Evolutionary conservation across 805 yeast species (phyloP), one percentile per base, ranked within the genome.

Genomic region (Metschnikowia gelsemii): DNA sequence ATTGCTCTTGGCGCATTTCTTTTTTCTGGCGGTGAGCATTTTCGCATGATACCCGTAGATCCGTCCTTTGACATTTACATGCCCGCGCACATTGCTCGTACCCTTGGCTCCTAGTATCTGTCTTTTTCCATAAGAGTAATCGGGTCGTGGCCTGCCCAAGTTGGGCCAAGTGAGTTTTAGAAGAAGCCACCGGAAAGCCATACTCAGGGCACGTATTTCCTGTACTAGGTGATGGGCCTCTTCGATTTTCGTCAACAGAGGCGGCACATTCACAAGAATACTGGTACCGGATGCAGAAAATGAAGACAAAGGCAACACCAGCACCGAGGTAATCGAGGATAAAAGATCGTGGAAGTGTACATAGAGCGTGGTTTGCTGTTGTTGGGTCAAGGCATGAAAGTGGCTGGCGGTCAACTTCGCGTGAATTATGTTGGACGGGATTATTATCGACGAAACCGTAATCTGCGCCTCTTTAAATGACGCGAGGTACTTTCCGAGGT

Each of bases 221-320:
- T 64, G 63, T 22, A 64, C 54, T 35, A 68, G 45, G 34, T 61
- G 62, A 32, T 64, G 62, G 11, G 56, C 64, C 40, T 61, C 56
- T 25, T 60, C 62, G 21, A 62, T 51, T 3, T 59, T 47, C 9
- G 50, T 45, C 32, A 57, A 44, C 5, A 66, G 57, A 18, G 54
- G 55, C 5, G 71, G 72, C 29, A 57, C 61, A 42, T 68, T 62
- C 4, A 64, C 56, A 14, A 66, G 50, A 13, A 63, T 38, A n/a
- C 54, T 49, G 14, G 42, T 43, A 6, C 52, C 50, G 0, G 46
- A 18, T 17, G 45, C 34, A 9, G 48, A 11, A 26, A 20, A 41
- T 5, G 16, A 8, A 9, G 33, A 8, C 12, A 12, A 2, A 7
- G 21, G 12, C 14, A 41, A 14, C 6, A 21, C 21, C 17, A 7